Evolutionary conservation across 2,329 filamentous ascomycete genomes (phyloP).

Genomic region (Pseudogymnoascus sp.): DNA sequence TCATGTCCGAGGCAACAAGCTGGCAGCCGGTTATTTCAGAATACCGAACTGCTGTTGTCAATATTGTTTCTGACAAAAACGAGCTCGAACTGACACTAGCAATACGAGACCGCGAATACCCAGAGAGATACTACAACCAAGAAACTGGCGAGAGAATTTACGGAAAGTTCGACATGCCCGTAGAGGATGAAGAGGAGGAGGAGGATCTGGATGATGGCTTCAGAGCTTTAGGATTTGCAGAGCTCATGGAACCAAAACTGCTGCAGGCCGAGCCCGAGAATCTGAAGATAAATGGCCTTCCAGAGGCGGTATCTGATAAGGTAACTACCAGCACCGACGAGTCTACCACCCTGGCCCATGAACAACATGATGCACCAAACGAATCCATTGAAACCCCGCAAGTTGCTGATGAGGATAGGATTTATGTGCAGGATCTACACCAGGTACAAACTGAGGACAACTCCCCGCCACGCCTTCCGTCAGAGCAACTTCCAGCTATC

Average conservation of each 20-base stretch:
- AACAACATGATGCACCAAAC: slow-evolving; percentile 12
- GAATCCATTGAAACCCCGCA: slow-evolving; percentile 5
- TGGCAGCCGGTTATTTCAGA: slow-evolving; percentile 59
- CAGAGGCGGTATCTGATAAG: slow-evolving; percentile 2
- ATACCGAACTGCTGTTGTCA: slow-evolving; percentile 59
- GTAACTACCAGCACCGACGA: slow-evolving; percentile 11
- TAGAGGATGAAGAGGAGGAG: slow-evolving; percentile 49
- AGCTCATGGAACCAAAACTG: slow-evolving; percentile 63
- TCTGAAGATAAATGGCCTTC: slow-evolving; percentile 20
- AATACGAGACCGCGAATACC: slow-evolving; percentile 54
- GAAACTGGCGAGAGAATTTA: slow-evolving; percentile 66
- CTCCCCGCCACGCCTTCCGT: slow-evolving; percentile 9
- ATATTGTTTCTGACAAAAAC: slow-evolving; percentile 46
- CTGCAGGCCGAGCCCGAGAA: slow-evolving; percentile 38
- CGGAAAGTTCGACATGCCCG: slow-evolving; percentile 68
- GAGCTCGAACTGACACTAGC: slow-evolving; percentile 59
- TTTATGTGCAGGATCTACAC: slow-evolving; percentile 11
- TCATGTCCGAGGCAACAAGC: slow-evolving; percentile 52
- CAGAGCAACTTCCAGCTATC: slow-evolving; percentile 16
- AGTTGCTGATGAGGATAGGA: slow-evolving; percentile 14
- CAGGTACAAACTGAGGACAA: slow-evolving; percentile 15
- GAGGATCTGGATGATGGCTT: slow-evolving; percentile 49
- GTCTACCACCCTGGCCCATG: slow-evolving; percentile 10
- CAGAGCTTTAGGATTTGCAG: slow-evolving; percentile 50
- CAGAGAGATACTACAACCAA: slow-evolving; percentile 55